phyloP scores from a whole-genome alignment of 306 rosid species.

The Quercus cerris region DNA sequence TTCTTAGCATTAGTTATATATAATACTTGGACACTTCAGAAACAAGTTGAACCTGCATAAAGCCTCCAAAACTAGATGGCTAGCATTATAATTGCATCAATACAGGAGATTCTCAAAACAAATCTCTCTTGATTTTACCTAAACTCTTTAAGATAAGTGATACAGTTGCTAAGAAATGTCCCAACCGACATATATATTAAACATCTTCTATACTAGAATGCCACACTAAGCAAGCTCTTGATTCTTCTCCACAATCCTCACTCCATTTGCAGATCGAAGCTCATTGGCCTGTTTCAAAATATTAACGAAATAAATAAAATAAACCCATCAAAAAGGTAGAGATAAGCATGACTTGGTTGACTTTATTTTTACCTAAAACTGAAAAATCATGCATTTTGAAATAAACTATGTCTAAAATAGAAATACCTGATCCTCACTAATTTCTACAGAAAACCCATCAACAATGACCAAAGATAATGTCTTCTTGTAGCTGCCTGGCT shows the following conservation, averaged over 20 bases:
- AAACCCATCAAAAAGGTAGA: neutral
- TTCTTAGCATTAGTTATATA: neutral
- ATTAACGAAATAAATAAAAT: neutral
- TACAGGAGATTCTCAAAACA: slow-evolving; percentile 6
- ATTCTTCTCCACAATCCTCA: slow-evolving; percentile 88
- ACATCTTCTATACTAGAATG: neutral
- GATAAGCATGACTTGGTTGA: neutral
- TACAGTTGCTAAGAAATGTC: neutral
- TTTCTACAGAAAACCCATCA: slow-evolving; percentile 78
- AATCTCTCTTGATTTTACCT: slow-evolving; percentile 8
- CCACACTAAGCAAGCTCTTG: slow-evolving; percentile 37
- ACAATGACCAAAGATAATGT: slow-evolving; percentile 73
- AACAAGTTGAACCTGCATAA: neutral
- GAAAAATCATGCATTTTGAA: neutral
- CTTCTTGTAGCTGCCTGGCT: slow-evolving; percentile 69
- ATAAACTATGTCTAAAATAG: neutral
- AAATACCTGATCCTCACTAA: slow-evolving; percentile 64
- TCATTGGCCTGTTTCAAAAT: slow-evolving; percentile 54
- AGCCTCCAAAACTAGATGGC: neutral
- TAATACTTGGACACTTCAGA: neutral
- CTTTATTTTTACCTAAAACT: neutral
- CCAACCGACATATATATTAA: slow-evolving; percentile 6
- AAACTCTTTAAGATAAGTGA: neutral
- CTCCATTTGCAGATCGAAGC: slow-evolving; percentile 88
- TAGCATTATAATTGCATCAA: neutral